These are phyloP conservation scores for Candida rishiriensis DNA, from an alignment of 805 yeast species.

Conservation along the genomic window DNA sequence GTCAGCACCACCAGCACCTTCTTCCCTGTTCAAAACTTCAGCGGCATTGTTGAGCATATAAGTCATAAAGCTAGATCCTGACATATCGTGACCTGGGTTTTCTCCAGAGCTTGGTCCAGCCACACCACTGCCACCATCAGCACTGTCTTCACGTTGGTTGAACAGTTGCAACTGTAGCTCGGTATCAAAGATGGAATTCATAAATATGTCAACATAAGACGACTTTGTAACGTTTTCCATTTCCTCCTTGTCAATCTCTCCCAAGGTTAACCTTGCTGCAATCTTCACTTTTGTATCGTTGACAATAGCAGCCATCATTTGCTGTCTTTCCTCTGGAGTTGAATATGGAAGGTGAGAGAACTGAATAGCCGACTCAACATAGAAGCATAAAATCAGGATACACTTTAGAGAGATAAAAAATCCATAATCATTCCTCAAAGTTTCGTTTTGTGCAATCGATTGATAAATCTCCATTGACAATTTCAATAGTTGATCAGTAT, in stretches of 20 bases:
- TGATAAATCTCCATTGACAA: constrained; percentile 13
- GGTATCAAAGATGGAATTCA: constrained; percentile 2
- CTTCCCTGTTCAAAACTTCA: too few relatives aligned
- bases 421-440: constrained; percentile 10
- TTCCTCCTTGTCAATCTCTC: constrained; percentile 3
- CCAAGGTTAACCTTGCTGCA: background rate
- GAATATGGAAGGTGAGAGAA: background rate
- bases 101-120: too few relatives aligned
- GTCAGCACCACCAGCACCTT: too few relatives aligned
- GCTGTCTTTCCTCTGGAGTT: too few relatives aligned
- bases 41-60: too few relatives aligned
- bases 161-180: background rate
- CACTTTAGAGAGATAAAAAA: constrained; percentile 15
- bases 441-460: constrained; percentile 2
- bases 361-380: constrained; percentile 10
- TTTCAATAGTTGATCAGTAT: constrained; percentile 12
- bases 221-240: constrained; percentile 5
- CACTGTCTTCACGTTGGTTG: background rate
- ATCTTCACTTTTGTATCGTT: constrained; percentile 2
- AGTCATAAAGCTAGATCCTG: too few relatives aligned
- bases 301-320: background rate
- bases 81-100: too few relatives aligned
- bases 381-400: constrained; percentile 13
- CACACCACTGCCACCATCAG: background rate
- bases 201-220: constrained; percentile 1